Base-by-base conservation (phyloP, 169 alveolate genomes). In the Plasmodium yoelii region DNA sequence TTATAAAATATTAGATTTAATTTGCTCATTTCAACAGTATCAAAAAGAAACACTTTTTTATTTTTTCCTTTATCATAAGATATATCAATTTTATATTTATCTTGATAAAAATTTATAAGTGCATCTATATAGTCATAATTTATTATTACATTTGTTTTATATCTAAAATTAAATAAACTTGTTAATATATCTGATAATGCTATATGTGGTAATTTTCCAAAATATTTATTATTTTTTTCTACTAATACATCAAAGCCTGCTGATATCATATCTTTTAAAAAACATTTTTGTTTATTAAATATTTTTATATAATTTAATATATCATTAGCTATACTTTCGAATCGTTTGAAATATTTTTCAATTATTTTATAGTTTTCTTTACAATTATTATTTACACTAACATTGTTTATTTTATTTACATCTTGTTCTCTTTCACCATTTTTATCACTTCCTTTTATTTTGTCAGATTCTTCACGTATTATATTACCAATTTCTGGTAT, bases 201-300 rank as follows among this genome's bases (percentile, higher is more conserved):
- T 56, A 80, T 65, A 68, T 80, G 46, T 8, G 89, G 82, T 0
- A 64, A 49, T 46, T 65, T 80, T 0, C 64, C 22, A 65, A 80
- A 80, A 80, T 64, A 59, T 44, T 80, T 80, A 39, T 65, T 51
- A 42, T 64, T 75, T 15, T 65, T 80, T 51, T 80, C 89, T 4
- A 80, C 89, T 4, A 80, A 61, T 15, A 80, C 80, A n/a, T 80
- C 89, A 65, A 80, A 80, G 19, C 89, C 89, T 22, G 89, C 89
- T 65, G 69, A 80, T 13, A 80, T 65, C 89, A 80, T 80, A 18
- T 80, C 89, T 22, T 65, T 80, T 15, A 80, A 24, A 2, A 80
- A 53, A 57, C 46, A 64, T 68, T 80, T 80, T 60, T 80, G 77
- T 57, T 80, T 80, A n/a, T 22, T 65, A 63, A 51, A 65, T 46